phyloP scores from a whole-genome alignment of 1,284 basidiomycete genomes.

The Pyrrhoderma lamaoense region DNA sequence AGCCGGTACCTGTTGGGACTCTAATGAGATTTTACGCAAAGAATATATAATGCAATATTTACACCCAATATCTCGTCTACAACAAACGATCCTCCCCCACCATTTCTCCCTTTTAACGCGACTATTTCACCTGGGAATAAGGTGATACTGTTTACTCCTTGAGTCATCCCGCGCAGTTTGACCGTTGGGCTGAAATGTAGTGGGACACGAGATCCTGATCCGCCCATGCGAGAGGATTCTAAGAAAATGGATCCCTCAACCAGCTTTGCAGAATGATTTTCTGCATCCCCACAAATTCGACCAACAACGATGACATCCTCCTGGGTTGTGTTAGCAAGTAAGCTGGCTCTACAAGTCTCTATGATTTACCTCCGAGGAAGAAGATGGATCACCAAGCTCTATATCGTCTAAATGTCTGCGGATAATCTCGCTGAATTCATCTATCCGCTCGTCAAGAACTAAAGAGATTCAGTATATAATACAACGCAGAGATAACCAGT shows the following conservation, averaged over 20 bases:
- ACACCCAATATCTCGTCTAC: constrained; percentile 81
- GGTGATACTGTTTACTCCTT: constrained; percentile 61
- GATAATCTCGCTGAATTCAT: constrained; percentile 72
- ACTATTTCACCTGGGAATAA: constrained; percentile 89
- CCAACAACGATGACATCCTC: constrained; percentile 76
- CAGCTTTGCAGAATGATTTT: constrained; percentile 51
- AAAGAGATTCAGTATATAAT: background rate
- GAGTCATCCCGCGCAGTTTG: constrained; percentile 58
- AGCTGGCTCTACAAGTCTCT: background rate
- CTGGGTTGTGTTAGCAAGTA: constrained; percentile 29
- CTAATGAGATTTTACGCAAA: constrained; percentile 23
- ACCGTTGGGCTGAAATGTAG: constrained; percentile 63
- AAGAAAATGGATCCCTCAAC: constrained; percentile 68
- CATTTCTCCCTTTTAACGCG: constrained; percentile 86
- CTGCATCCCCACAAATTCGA: constrained; percentile 62
- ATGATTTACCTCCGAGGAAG: constrained; percentile 59
- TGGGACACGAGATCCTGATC: constrained; percentile 63
- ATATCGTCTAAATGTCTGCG: constrained; percentile 61
- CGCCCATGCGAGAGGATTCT: constrained; percentile 76
- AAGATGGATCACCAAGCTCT: constrained; percentile 71
- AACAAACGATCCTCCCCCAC: constrained; percentile 80
- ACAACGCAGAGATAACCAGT: background rate
- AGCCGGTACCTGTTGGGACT: constrained; percentile 36
- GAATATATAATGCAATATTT: constrained; percentile 27
- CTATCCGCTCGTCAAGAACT: constrained; percentile 81